These are phyloP conservation scores for Pseudoperonospora humuli DNA, from an alignment of 352 stramenopile genomes.

Conservation along the genomic window DNA sequence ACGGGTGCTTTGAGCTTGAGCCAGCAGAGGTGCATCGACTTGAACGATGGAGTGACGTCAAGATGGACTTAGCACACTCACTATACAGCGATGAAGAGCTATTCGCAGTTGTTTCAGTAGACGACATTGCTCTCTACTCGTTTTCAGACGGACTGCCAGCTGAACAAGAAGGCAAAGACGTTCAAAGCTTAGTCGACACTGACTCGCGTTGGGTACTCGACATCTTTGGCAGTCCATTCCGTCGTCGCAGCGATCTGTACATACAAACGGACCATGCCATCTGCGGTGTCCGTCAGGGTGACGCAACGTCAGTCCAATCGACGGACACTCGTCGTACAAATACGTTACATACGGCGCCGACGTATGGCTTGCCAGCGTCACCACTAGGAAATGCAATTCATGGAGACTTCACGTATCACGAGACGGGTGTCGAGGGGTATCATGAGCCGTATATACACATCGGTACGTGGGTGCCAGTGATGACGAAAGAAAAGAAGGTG, in stretches of 20 bases:
- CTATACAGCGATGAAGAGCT: conserved; percentile 71
- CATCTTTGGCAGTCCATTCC: conserved; percentile 59
- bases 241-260: conserved; percentile 37
- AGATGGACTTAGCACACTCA: conserved; percentile 45
- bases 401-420: conserved; percentile 2
- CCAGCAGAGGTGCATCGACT: conserved; percentile 27
- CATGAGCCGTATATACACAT: conserved; percentile 75
- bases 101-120: conserved; percentile 45
- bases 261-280: conserved; percentile 59
- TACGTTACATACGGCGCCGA: conserved; percentile 1
- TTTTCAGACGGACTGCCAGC: conserved; percentile 23
- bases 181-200: conserved; percentile 19
- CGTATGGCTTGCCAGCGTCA: conserved; percentile 12
- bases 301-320: conserved; percentile 10
- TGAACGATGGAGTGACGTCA: conserved; percentile 37
- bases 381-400: conserved; percentile 27
- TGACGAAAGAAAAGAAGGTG: conserved; percentile 39
- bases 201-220: conserved; percentile 72
- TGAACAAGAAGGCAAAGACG: conserved; percentile 26
- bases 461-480: conserved; percentile 60
- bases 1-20: conserved; percentile 68
- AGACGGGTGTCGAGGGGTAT: conserved; percentile 14
- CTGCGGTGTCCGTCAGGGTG: conserved; percentile 29
- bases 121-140: conserved; percentile 52
- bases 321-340: conserved; percentile 22